Percentiles rank a stretch among this genome's conserved stretches.
Conservation (phyloP, 352 stramenopile genomes). For the Pythium dissotocum region DNA sequence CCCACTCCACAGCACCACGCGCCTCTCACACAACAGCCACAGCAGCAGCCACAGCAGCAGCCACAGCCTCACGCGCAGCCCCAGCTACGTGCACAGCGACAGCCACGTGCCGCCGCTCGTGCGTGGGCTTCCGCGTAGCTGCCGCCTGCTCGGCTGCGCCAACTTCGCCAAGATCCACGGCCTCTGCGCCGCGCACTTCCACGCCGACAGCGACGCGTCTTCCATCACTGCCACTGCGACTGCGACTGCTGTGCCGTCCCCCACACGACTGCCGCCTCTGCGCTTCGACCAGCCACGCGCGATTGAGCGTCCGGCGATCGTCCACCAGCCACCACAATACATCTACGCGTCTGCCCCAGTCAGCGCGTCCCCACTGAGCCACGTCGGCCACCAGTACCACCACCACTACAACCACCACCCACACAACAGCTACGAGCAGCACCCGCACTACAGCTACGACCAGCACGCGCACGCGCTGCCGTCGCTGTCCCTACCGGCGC, state of each 20-base stretch:
- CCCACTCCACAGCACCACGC: constrained; percentile 30
- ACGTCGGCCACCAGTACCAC: constrained; percentile 12
- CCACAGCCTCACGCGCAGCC: constrained; percentile 13
- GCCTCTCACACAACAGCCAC: constrained; percentile 16
- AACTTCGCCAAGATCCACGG: constrained; percentile 74
- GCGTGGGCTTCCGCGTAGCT: constrained; percentile 42
- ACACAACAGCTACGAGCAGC: constrained; percentile 15
- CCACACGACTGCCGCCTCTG: constrained; percentile 22
- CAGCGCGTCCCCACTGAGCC: background rate
- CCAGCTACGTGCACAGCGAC: constrained; percentile 8
- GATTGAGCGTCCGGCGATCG: constrained; percentile 17
- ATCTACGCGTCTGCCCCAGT: background rate
- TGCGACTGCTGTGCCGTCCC: background rate
- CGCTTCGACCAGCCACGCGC: constrained; percentile 22
- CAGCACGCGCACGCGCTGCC: constrained; percentile 5
- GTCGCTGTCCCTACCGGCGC: constrained; percentile 11
- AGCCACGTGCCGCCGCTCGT: constrained; percentile 39
- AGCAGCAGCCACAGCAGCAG: background rate
- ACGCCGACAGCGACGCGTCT: constrained; percentile 24
- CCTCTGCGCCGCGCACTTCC: constrained; percentile 62
- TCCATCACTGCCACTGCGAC: background rate
- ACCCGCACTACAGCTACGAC: background rate
- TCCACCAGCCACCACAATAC: constrained; percentile 1
- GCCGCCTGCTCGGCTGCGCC: constrained; percentile 48
- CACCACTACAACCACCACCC: constrained; percentile 4